Base-by-base conservation (phyloP, 441 rosid genomes). In the Bocquillonia castaneifolia region DNA sequence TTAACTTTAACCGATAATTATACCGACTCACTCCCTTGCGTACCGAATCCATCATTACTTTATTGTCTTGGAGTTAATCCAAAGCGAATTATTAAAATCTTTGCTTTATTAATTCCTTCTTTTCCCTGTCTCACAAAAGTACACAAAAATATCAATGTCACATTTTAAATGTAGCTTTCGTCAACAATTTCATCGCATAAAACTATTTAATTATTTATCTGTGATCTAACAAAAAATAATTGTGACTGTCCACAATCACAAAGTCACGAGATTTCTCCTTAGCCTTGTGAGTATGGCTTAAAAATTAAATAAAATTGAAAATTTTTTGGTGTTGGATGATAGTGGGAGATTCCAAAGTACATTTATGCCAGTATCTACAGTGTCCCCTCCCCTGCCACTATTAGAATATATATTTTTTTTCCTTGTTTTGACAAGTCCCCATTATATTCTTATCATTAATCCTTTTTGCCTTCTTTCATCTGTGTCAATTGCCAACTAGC, bases 331-430 rank as follows among this genome's bases (percentile, higher is more conserved):
- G 18, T 58, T 58, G 63, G 63, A 26, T 58, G 62, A 25, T 40
- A 39, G 20, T 23, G 36, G n/a, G 15, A 61, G 36, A 61, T 61
- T 62, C 53, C 53, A 1, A 42, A 25, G 37, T 62, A 42, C 66
- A 62, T 5, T 14, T 7, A 3, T 1, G 32, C 7, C 5, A 40
- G 45, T 42, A n/a, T n/a, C n/a, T n/a, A n/a, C n/a, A n/a, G 66
- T 40, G 22, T 61, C 31, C 14, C 20, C 1, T 1, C 23, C 32
- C 23, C 50, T 61, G 53, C 66, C 37, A 40, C 26, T 61, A 40
- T 42, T 61, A 44, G 37, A 61, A 42, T 61, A 42, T 61, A 26
- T 36, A n/a, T n/a, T 26, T 14, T 26, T 44, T 62, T 25, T 44
- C 15, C 28, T 59, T 14, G 28, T 15, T 40, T 26, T n/a, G n/a